These are phyloP conservation scores for Cladosporium sp. DNA, from an alignment of 2,329 filamentous ascomycete species.

Conservation along the genomic window DNA sequence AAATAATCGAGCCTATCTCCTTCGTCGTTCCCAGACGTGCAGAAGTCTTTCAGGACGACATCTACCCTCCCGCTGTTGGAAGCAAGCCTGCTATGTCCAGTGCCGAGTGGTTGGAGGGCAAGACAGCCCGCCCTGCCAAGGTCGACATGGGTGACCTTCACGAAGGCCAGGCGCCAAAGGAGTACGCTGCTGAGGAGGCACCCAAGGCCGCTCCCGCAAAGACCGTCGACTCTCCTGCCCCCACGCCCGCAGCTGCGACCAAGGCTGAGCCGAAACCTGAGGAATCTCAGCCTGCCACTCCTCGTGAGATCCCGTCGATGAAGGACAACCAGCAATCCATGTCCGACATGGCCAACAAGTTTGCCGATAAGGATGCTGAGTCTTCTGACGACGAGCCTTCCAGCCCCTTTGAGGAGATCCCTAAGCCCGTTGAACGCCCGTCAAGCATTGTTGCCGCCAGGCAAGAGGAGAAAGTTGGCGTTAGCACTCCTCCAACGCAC, in stretches of 20 bases:
- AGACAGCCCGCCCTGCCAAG: conserved; percentile 74
- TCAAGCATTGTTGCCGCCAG: conserved; percentile 27
- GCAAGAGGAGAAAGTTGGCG: conserved; percentile 37
- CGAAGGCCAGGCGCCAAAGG: conserved; percentile 73
- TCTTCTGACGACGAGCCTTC: conserved; percentile 57
- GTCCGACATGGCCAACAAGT: conserved; percentile 77
- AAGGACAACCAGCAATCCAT: conserved; percentile 85
- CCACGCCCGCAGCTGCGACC: conserved; percentile 30
- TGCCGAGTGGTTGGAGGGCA: conserved; percentile 80
- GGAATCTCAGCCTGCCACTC: conserved; percentile 37
- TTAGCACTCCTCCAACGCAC: conserved; percentile 29
- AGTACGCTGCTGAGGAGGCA: conserved; percentile 67
- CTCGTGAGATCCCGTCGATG: conserved; percentile 58
- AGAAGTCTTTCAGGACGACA: conserved; percentile 94
- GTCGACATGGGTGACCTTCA: conserved; percentile 91
- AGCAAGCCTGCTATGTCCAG: conserved; percentile 74
- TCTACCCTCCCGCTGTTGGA: conserved; percentile 83
- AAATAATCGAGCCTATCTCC: conserved; percentile 91
- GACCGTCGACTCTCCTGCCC: conserved; percentile 34
- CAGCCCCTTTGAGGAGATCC: conserved; percentile 82
- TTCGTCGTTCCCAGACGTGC: conserved; percentile 94
- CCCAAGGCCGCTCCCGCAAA: conserved; percentile 34
- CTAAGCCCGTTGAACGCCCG: conserved; percentile 65
- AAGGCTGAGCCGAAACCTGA: conserved; percentile 44
- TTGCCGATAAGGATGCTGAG: conserved; percentile 65